Base-by-base conservation (phyloP, 2,329 filamentous ascomycete species). In the Alternaria triticina region DNA sequence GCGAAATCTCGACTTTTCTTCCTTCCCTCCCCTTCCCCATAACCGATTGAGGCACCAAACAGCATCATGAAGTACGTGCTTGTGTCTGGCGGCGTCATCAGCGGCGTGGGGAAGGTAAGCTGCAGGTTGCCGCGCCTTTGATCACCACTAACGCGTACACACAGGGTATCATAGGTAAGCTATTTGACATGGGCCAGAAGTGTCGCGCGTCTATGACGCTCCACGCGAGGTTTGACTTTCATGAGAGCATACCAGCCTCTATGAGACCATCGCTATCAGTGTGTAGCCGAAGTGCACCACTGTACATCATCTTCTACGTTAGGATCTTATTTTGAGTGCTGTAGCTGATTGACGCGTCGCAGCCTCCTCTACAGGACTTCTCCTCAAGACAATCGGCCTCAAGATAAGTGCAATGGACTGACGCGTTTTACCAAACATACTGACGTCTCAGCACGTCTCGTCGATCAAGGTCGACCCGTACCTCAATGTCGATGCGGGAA, bases 311-410 rank as follows among this genome's bases (percentile, higher is more conserved):
- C 47, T 25, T 22, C 13, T 23, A 8, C 57, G 23, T 27, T 8
- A 54, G 27, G 12, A 15, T 28, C 9, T 46, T 23, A 40, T 22
- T 52, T 17, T 36, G 11, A 10, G 20, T 51, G 40, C 40, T 36
- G 43, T 17, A 59, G 28, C 49, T 54, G 46, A 62, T 71, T 73
- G 61, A 79, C 77, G 75, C 74, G 75, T 77, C 68, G 67, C 70
- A 88, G 90, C 90, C 80, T 91, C 89, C 73, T 90, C 88, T 61
- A 89, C 90, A 43, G 91, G 91, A 52, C 83, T 93, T 69, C 84
- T 96, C 69, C 87, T 96, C 72, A 95, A 96, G 85, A 93, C 91
- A 11, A 84, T 90, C 68, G 93, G 92, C 51, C 85, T 95, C 63
- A 93, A 91, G 82, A 90, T 93, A 88, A 84, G 86, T 85, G 71